Evolutionary conservation across 192 early-diverging fungal genomes (phyloP).

Genomic region (Thoreauomyces humboldtii): DNA sequence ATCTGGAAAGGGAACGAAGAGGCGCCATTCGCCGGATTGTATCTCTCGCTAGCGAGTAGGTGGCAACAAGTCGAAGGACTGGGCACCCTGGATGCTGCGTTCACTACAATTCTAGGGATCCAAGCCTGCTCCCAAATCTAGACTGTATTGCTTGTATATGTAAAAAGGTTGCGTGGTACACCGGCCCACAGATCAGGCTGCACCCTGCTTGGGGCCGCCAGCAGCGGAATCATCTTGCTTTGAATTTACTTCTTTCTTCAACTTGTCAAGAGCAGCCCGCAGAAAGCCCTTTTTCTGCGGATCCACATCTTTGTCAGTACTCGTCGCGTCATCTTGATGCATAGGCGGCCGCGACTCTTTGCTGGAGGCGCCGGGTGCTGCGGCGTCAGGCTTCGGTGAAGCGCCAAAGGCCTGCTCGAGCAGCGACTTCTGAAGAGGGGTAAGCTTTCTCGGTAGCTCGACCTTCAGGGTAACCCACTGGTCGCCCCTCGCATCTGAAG

Average conservation of each 20-base stretch:
- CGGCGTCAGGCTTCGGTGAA: not conserved
- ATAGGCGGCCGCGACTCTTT: not conserved
- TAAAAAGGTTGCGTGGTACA: no score
- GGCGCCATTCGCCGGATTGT: no score
- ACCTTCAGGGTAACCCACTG: conserved; percentile 88
- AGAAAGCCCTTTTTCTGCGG: conserved; percentile 7
- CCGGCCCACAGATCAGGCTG: no score
- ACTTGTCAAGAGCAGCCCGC: conserved; percentile 12
- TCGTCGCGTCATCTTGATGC: not conserved
- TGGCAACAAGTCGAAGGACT: no score
- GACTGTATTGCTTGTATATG: no score
- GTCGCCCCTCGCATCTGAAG: conserved; percentile 66
- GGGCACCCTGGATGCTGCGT: no score
- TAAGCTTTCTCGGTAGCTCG: conserved; percentile 67
- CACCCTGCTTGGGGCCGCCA: not conserved
- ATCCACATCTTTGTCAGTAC: not conserved
- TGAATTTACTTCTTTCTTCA: conserved; percentile 5
- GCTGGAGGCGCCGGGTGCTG: not conserved
- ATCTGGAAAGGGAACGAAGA: no score
- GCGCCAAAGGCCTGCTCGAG: conserved; percentile 60
- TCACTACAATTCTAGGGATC: no score
- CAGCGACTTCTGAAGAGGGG: conserved; percentile 38
- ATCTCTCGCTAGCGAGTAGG: no score
- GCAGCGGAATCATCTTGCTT: not conserved
- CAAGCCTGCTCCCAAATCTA: no score